Percentiles rank a stretch among this genome's conserved stretches.
These are phyloP conservation scores for Apiospora hydei DNA, from an alignment of 2,329 filamentous ascomycete genomes.

Conservation along the genomic window DNA sequence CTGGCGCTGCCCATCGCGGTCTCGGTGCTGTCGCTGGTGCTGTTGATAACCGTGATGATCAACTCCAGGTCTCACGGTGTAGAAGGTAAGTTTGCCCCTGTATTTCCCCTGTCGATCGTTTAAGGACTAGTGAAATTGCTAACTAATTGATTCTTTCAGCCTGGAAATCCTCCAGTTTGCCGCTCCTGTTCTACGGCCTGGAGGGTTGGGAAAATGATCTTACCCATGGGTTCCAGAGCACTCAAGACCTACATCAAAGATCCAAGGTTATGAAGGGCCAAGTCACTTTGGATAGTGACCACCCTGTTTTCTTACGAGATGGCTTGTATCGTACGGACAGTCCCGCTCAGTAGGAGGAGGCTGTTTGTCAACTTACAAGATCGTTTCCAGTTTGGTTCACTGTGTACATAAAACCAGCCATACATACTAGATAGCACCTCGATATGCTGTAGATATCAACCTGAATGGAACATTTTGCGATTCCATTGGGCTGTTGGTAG, in stretches of 20 bases:
- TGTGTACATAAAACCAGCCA: too few relatives aligned
- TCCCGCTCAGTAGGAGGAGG: not conserved
- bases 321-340: not conserved
- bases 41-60: constrained; percentile 19
- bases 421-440: not conserved
- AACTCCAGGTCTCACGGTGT: not conserved
- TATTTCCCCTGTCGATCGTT: not conserved
- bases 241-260: not conserved
- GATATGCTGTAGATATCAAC: not conserved
- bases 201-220: constrained; percentile 21
- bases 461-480: not conserved
- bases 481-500: not conserved
- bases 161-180: constrained; percentile 28
- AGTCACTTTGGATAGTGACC: not conserved
- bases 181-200: constrained; percentile 27
- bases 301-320: not conserved
- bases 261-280: not conserved
- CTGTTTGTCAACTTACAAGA: not conserved
- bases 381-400: not conserved
- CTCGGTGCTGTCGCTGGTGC: constrained; percentile 24
- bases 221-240: not conserved
- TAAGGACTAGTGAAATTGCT: not conserved
- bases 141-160: not conserved
- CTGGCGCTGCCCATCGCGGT: constrained; percentile 26
- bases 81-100: not conserved